A percentile compares a stretch with the other conserved stretches of the same genome.
phyloP scores from a whole-genome alignment of 2,329 filamentous ascomycete species.

The Talaromyces amestolkiae region DNA sequence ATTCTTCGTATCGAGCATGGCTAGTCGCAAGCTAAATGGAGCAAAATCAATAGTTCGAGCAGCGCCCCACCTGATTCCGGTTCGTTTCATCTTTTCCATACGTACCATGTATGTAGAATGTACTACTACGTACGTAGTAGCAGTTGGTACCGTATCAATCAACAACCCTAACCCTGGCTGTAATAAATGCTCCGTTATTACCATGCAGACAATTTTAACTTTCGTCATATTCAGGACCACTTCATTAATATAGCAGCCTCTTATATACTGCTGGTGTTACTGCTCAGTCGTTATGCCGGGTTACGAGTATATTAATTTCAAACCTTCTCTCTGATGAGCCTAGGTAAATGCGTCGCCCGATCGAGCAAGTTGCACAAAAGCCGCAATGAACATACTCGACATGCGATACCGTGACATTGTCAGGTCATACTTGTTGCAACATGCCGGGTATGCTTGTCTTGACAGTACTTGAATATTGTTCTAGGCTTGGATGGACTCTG shows the following conservation, averaged over 20 bases:
- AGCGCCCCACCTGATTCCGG: neutral
- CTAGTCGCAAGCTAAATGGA: neutral
- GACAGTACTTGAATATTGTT: neutral
- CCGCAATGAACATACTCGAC: conserved; percentile 5
- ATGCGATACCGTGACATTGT: conserved; percentile 6
- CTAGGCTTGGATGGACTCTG: neutral
- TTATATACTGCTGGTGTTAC: neutral
- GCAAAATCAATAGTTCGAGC: conserved; percentile 14
- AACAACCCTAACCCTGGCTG: neutral
- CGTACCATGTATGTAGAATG: no score
- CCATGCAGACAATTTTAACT: neutral
- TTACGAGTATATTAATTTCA: neutral
- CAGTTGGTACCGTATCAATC: neutral
- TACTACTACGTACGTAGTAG: neutral
- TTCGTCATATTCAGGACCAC: neutral
- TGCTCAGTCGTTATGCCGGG: neutral
- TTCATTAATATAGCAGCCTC: neutral
- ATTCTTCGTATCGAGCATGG: neutral
- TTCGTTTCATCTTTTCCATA: neutral
- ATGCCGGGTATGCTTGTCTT: neutral
- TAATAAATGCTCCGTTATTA: neutral
- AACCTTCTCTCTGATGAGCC: neutral
- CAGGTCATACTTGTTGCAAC: neutral
- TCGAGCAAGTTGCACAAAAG: conserved; percentile 5
- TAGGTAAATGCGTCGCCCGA: neutral